These are phyloP conservation scores for Pythium angustatum DNA, from an alignment of 352 stramenopile genomes.

Conservation along the genomic window DNA sequence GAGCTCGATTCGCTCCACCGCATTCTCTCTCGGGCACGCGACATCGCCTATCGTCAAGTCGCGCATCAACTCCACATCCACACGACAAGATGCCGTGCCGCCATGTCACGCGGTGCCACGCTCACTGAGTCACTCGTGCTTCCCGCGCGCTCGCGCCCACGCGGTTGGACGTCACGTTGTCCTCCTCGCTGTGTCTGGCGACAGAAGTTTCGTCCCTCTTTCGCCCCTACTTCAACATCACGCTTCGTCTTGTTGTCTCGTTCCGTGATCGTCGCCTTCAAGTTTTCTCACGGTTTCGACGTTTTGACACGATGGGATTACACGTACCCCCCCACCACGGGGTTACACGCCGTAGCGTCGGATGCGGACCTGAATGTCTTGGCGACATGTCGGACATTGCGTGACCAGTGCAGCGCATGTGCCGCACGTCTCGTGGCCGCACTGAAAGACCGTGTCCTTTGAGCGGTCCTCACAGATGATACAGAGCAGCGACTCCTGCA, in stretches of 20 bases:
- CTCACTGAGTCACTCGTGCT: too few species aligned
- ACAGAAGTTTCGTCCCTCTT: neutral
- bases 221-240: conserved; percentile 13
- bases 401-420: conserved; percentile 50
- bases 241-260: neutral
- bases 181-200: neutral
- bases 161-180: neutral
- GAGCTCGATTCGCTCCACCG: neutral
- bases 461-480: conserved; percentile 73
- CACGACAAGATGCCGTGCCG: too few species aligned
- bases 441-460: conserved; percentile 86
- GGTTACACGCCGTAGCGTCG: conserved; percentile 54
- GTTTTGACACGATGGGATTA: conserved; percentile 8
- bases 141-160: too few species aligned
- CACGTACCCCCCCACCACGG: neutral
- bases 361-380: conserved; percentile 76
- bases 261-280: conserved; percentile 7
- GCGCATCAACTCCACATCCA: neutral
- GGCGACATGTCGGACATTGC: conserved; percentile 72
- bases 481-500: conserved; percentile 72
- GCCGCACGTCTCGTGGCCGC: conserved; percentile 78
- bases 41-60: neutral
- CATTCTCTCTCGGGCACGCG: neutral
- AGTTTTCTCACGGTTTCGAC: conserved; percentile 8
- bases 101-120: too few species aligned